Evolutionary conservation across 1,284 basidiomycete species (phyloP).

Genomic region (Ganoderma leucocontextum): DNA sequence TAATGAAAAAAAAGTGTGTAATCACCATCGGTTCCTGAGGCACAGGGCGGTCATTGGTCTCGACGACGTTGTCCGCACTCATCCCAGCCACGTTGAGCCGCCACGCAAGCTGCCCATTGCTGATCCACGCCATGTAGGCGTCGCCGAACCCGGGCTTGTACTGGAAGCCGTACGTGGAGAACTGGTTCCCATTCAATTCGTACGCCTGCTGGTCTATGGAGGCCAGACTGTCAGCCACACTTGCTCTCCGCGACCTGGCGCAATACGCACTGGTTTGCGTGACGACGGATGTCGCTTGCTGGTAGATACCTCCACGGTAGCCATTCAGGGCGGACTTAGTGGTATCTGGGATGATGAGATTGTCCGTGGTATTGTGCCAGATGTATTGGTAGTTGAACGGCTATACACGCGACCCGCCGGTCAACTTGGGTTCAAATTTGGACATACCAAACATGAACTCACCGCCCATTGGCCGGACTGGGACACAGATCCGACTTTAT

Average conservation of each 20-base stretch:
- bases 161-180: conserved; percentile 40
- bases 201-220: conserved; percentile 40
- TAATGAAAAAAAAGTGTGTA: background rate
- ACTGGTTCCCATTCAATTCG: conserved; percentile 36
- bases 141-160: conserved; percentile 43
- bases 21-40: conserved; percentile 45
- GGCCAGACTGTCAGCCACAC: background rate
- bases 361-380: conserved; percentile 40
- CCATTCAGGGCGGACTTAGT: conserved; percentile 53
- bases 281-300: conserved; percentile 53
- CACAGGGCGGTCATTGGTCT: conserved; percentile 40
- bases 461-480: conserved; percentile 57
- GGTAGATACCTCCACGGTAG: conserved; percentile 60
- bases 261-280: conserved; percentile 31
- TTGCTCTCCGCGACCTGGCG: too few species aligned
- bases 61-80: conserved; percentile 55
- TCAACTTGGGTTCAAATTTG: conserved; percentile 8
- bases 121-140: conserved; percentile 83
- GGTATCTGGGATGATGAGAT: conserved; percentile 52
- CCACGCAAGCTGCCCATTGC: conserved; percentile 74
- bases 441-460: background rate
- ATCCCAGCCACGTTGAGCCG: conserved; percentile 77
- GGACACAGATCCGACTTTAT: conserved; percentile 48
- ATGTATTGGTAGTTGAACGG: conserved; percentile 44
- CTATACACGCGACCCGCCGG: conserved; percentile 14